Base-by-base conservation (phyloP, 108 stramenopile genomes). In the Pseudonitzschia delicatissima region DNA sequence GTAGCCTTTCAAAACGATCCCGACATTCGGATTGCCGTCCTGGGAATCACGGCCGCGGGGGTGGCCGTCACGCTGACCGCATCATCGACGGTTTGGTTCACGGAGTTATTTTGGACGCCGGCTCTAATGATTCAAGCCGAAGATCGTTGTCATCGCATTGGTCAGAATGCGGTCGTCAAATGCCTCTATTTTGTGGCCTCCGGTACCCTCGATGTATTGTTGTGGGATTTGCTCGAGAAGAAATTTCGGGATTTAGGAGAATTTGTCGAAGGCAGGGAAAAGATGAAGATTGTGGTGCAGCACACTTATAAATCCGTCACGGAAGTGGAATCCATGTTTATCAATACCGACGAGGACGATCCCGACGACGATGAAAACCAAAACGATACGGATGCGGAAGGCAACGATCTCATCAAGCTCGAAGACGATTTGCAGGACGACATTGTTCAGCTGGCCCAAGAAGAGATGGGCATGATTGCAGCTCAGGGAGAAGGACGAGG, bases 41-140 rank as follows among this genome's bases (percentile, higher is more conserved):
- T 98, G 67, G 91, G 95, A 32, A 95, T 99, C 21, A 98, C 97
- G 29, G 97, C 99, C 17, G 97, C 97, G 2, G 99, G 99, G 9
- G 92, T 96, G 6, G 99, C 94, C 49, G 88, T 99, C 13, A 99
- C 99, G 13, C 76, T 99, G 36, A 99, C 99, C 15, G 97, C 97
- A 5, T 90, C 97, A n/a, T 92, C 88, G 33, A 91, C 91, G 21
- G 96, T 98, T 17, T 91, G 96, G 81, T 99, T 99, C 65, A 90
- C 96, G 26, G 99, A 99, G 71, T 81, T 99, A 15, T 97, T 96
- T 66, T 96, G 96, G 95, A 97, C 97, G 27, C 96, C 97, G 2
- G 95, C 92, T 11, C 74, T 97, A 45, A 91, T 99, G 91, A 85
- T 97, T 60, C 99, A 99, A 70, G 99, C 99, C 5, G 98, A 98